Evolutionary conservation across 441 rosid species (phyloP).

Genomic region (Gossypium davidsonii): DNA sequence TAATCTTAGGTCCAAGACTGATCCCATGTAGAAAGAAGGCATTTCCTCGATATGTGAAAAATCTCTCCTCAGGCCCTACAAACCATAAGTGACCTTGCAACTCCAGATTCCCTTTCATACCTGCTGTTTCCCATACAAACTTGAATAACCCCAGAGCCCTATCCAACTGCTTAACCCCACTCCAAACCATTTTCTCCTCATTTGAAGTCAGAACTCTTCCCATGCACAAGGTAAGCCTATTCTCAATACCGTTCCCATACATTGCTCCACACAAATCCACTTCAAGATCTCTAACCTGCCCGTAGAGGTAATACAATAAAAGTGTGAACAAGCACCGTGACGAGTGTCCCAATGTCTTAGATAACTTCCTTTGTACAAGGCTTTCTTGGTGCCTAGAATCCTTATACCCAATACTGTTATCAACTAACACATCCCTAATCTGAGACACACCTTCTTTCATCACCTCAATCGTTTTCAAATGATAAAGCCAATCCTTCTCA

Average conservation of each 20-base stretch:
- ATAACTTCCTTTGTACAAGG: background rate
- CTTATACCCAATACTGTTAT: slow-evolving; percentile 3
- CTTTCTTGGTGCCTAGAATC: slow-evolving; percentile 1
- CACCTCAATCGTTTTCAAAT: background rate
- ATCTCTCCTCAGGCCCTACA: background rate
- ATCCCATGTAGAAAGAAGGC: background rate
- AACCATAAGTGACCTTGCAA: slow-evolving; percentile 6
- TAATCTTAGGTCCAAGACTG: background rate
- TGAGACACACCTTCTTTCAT: slow-evolving; percentile 1
- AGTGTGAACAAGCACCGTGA: slow-evolving; percentile 1
- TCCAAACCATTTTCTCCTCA: background rate
- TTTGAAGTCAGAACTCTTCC: background rate
- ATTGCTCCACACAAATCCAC: background rate
- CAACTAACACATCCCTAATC: background rate
- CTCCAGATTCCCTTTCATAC: slow-evolving; percentile 1
- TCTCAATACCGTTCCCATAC: background rate
- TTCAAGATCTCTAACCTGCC: slow-evolving; percentile 2
- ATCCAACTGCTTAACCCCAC: background rate
- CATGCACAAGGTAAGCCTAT: slow-evolving; percentile 1
- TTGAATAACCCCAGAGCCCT: background rate
- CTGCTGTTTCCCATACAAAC: slow-evolving; percentile 2
- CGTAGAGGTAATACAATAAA: background rate
- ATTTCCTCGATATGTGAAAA: background rate
- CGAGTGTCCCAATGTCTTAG: background rate
- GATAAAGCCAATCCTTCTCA: background rate